Conservation (phyloP, 306 rosid species). For the Fragaria nilgerrensis region DNA sequence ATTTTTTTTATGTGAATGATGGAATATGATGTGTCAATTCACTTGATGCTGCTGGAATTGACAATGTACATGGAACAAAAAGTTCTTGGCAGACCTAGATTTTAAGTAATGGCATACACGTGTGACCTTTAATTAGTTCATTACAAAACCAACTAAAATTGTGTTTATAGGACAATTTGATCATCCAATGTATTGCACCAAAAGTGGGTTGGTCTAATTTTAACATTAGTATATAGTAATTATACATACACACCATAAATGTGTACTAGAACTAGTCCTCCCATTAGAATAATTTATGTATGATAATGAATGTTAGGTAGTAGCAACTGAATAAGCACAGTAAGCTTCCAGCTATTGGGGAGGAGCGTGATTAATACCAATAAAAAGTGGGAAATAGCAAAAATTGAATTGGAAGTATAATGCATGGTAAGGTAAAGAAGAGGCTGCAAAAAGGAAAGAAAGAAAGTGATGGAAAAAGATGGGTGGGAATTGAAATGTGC, state of each 20-base stretch:
- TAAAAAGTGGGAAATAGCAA: neutral
- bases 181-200: neutral
- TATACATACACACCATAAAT: neutral
- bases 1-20: neutral
- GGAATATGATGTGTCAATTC: neutral
- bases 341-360: constrained; percentile 22
- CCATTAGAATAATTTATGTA: neutral
- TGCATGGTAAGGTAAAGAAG: neutral
- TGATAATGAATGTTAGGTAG: constrained; percentile 23
- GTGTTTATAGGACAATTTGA: neutral
- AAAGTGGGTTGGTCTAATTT: neutral
- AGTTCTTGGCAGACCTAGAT: neutral
- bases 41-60: neutral
- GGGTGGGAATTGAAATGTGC: constrained; percentile 38
- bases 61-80: neutral
- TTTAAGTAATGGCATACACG: neutral
- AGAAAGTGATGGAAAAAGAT: constrained; percentile 34
- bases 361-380: neutral
- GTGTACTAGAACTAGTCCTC: neutral
- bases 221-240: neutral
- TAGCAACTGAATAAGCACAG: neutral
- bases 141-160: neutral
- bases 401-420: neutral
- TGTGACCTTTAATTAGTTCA: neutral
- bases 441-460: neutral